Base-by-base conservation (phyloP, 2,329 filamentous ascomycete genomes). In the Colletotrichum australisinense region DNA sequence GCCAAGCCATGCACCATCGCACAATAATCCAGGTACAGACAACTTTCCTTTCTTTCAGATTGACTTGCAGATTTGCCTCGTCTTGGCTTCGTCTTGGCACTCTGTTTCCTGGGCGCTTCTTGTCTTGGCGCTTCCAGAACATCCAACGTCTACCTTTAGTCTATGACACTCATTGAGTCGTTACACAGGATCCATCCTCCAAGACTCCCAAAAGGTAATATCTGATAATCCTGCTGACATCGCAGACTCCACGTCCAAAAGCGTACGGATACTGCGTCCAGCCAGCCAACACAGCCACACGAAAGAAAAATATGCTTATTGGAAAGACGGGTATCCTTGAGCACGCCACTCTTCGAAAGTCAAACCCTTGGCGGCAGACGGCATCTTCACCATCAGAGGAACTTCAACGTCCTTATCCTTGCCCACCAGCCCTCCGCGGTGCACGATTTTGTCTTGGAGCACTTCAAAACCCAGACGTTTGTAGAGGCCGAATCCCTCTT, bases 381-480 rank as follows among this genome's bases (percentile, higher is more conserved):
- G 84, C 83, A 85, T 83, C 73, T 78, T 80, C 26, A 85, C 81
- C 83, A 85, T 85, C n/a, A 85, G 77, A 2, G 83, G 83, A 35
- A 84, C 81, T 59, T 81, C 79, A 11, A 86, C 78, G 55, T 84
- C 83, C 52, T 76, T 70, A 9, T 81, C 79, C 5, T 80, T 80
- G 5, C 80, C 80, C 63, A 85, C 74, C 4, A 81, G 72, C 14
- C 79, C 79, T 26, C 79, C 78, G 62, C 80, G 81, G 77, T 86
- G 84, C 9, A 85, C 80, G 24, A 85, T 77, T 24, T 80, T 83
- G 59, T 84, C 80, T 3, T 81, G 79, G 6, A 87, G 76, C 67
- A 78, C 78, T 60, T 80, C 78, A 74, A 86, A 88, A 4, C 86
- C 86, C 74, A 85, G 79, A 67, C 83, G 86, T 69, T 82, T 79